Conservation (phyloP, 1,284 basidiomycete genomes). For the Stygiomarasmius scandens region DNA sequence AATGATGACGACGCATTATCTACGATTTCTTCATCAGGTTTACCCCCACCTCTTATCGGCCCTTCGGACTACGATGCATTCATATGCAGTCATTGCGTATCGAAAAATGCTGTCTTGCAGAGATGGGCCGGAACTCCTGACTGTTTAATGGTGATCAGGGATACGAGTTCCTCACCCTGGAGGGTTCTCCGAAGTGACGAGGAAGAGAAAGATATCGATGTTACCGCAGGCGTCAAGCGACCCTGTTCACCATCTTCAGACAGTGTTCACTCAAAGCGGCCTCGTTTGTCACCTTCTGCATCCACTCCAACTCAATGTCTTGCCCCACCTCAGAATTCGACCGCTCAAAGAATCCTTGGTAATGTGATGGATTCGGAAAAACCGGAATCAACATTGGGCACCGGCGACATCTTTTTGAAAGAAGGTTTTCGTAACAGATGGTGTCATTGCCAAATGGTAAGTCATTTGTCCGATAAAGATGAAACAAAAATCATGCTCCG, state of each 20-base stretch:
- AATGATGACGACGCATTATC: slow-evolving; percentile 56
- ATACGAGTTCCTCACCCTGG: slow-evolving; percentile 50
- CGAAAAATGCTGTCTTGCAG: slow-evolving; percentile 50
- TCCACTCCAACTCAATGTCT: slow-evolving; percentile 41
- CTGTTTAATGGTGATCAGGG: slow-evolving; percentile 62
- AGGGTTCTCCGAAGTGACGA: slow-evolving; percentile 34
- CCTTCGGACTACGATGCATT: slow-evolving; percentile 72
- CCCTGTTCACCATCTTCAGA: slow-evolving; percentile 40
- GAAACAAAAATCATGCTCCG: neutral
- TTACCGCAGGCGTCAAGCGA: slow-evolving; percentile 45
- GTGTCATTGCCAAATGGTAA: slow-evolving; percentile 68
- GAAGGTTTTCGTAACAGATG: slow-evolving; percentile 72
- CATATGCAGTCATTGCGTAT: slow-evolving; percentile 68
- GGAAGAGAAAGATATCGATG: slow-evolving; percentile 28
- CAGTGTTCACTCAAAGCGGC: slow-evolving; percentile 52
- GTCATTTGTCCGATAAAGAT: slow-evolving; percentile 23
- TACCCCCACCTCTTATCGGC: slow-evolving; percentile 67
- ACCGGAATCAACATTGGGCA: slow-evolving; percentile 39
- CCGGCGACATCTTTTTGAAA: slow-evolving; percentile 73
- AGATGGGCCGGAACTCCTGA: slow-evolving; percentile 69
- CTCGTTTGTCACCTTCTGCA: slow-evolving; percentile 35
- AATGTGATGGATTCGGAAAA: slow-evolving; percentile 25
- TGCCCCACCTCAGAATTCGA: slow-evolving; percentile 48
- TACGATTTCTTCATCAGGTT: slow-evolving; percentile 60
- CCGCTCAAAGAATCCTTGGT: slow-evolving; percentile 45